Evolutionary conservation across 2,329 filamentous ascomycete genomes (phyloP).

Genomic region (Tolypocladium pustulatum): DNA sequence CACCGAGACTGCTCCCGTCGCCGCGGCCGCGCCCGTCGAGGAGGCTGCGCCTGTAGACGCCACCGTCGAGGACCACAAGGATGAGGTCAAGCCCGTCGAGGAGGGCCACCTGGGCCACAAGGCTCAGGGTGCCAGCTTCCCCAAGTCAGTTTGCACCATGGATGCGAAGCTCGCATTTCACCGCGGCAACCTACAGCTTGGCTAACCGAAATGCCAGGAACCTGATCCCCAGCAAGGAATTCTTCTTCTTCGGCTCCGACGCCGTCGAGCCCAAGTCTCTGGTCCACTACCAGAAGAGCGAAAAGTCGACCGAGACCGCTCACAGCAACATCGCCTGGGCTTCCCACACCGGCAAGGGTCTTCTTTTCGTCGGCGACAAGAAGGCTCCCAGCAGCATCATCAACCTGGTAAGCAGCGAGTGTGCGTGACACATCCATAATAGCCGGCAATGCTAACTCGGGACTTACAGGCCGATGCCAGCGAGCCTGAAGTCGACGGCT

Average conservation of each 20-base stretch:
- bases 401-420: conserved; percentile 59
- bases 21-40: conserved; percentile 26
- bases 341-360: conserved; percentile 86
- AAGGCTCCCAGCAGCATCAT: conserved; percentile 69
- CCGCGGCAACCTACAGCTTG: background rate
- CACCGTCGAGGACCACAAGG: conserved; percentile 31
- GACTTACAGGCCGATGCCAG: conserved; percentile 42
- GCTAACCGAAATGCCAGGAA: conserved; percentile 44
- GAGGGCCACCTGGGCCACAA: conserved; percentile 87
- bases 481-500: conserved; percentile 66
- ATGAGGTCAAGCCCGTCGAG: conserved; percentile 58
- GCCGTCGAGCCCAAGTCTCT: conserved; percentile 66
- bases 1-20: conserved; percentile 29
- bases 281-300: conserved; percentile 67
- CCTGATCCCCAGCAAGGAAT: conserved; percentile 83
- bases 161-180: no score
- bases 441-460: conserved; percentile 1
- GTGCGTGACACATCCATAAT: background rate
- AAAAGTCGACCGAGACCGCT: conserved; percentile 68
- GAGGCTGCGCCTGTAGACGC: conserved; percentile 29
- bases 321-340: conserved; percentile 83
- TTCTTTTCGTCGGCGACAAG: conserved; percentile 88
- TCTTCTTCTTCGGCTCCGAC: conserved; percentile 77
- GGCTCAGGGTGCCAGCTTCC: conserved; percentile 65
- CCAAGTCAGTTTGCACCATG: conserved; percentile 62